phyloP scores from a whole-genome alignment of 352 stramenopile genomes.

The Globisporangium paddicum region DNA sequence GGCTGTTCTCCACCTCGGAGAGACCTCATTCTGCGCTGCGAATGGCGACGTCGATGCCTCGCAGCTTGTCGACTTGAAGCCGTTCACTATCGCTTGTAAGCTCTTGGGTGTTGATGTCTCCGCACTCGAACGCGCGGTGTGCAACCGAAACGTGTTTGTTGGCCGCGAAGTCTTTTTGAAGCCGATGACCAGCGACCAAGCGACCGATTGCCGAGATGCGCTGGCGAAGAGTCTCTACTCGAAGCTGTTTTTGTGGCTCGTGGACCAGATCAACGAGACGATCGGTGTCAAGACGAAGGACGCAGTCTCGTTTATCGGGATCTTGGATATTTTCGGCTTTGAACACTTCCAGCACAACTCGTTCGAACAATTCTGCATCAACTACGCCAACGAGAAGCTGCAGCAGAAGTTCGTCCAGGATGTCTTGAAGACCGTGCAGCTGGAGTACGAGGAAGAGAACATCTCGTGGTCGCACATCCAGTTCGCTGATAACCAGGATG shows the following conservation, averaged over 20 bases:
- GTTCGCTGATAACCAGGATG: slow-evolving; percentile 89
- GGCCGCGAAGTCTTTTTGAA: slow-evolving; percentile 77
- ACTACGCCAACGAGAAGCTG: slow-evolving; percentile 94
- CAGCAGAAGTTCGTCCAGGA: slow-evolving; percentile 90
- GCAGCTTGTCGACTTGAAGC: slow-evolving; percentile 47
- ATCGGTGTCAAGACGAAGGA: slow-evolving; percentile 65
- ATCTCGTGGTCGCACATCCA: slow-evolving; percentile 90
- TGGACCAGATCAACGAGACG: slow-evolving; percentile 92
- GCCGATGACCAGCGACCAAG: slow-evolving; percentile 82
- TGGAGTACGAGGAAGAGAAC: slow-evolving; percentile 95
- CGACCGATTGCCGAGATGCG: slow-evolving; percentile 88
- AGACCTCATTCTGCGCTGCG: slow-evolving; percentile 80
- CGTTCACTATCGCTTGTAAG: slow-evolving; percentile 50
- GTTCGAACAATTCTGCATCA: slow-evolving; percentile 96
- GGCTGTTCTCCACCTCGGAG: slow-evolving; percentile 90
- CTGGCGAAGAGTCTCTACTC: slow-evolving; percentile 94
- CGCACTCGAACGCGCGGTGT: slow-evolving; percentile 62
- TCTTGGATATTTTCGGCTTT: slow-evolving; percentile 99
- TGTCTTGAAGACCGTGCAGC: slow-evolving; percentile 90
- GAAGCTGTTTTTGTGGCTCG: slow-evolving; percentile 95
- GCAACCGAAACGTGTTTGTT: slow-evolving; percentile 80
- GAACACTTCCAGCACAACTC: slow-evolving; percentile 97
- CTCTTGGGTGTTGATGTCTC: slow-evolving; percentile 54
- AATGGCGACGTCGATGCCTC: slow-evolving; percentile 81
- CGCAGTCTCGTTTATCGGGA: slow-evolving; percentile 82